Conservation (phyloP, 371 early-diverging fungal species). For the Mortierella sp. region DNA sequence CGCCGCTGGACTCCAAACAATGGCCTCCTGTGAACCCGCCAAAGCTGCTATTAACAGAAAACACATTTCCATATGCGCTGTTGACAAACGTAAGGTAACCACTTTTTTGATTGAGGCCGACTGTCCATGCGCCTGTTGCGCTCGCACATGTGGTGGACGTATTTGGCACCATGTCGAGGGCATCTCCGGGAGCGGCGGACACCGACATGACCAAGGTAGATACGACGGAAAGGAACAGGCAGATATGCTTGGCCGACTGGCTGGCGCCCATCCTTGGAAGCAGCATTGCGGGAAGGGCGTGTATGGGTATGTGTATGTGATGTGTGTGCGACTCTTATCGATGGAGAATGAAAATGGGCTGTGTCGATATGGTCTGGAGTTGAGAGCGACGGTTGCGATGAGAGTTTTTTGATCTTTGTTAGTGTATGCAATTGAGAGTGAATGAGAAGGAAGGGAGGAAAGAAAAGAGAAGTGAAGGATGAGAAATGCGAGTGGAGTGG, state of each 20-base stretch:
- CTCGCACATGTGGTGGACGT: slow-evolving; percentile 12
- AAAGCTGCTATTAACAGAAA: neutral
- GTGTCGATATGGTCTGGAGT: neutral
- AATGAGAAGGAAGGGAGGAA: neutral
- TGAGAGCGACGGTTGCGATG: neutral
- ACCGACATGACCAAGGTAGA: neutral
- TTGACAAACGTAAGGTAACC: slow-evolving; percentile 11
- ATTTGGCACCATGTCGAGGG: neutral
- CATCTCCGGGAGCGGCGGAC: neutral
- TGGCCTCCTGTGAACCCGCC: neutral
- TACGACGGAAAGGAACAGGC: neutral
- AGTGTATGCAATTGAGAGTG: neutral
- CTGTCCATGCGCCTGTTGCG: slow-evolving; percentile 23
- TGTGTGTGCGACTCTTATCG: neutral
- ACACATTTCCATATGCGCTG: neutral
- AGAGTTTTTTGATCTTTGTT: neutral
- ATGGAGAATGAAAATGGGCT: neutral
- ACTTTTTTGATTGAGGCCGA: slow-evolving; percentile 6
- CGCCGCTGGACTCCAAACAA: slow-evolving; percentile 20
- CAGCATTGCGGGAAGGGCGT: neutral
- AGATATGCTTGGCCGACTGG: neutral
- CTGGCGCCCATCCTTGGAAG: neutral
- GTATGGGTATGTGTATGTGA: neutral
- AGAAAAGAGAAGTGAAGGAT: neutral
- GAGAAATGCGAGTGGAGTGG: neutral